Conservation (phyloP, 1,284 basidiomycete genomes). For the Pseudozyma thailandica region DNA sequence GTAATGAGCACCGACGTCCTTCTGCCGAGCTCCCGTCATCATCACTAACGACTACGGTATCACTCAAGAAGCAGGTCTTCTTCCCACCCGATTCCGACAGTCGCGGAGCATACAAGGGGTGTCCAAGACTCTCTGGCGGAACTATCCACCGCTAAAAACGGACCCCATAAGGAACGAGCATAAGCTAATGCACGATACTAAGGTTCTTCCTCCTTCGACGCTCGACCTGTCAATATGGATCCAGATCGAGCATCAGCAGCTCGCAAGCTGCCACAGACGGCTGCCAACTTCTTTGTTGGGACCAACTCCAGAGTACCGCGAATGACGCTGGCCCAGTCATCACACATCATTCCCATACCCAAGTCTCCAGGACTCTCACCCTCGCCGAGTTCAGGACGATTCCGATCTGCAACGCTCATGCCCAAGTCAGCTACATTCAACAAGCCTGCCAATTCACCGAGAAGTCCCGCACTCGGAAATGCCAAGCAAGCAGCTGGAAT, state of each 20-base stretch:
- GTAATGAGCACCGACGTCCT: too few relatives aligned
- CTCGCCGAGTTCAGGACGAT: slow-evolving; percentile 2
- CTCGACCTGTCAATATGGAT: slow-evolving; percentile 10
- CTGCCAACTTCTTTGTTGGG: slow-evolving; percentile 48
- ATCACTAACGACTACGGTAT: too few relatives aligned
- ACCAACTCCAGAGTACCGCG: slow-evolving; percentile 45
- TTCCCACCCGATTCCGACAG: too few relatives aligned
- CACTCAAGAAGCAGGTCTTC: too few relatives aligned
- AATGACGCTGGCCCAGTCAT: slow-evolving; percentile 34
- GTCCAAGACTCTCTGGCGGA: too few relatives aligned
- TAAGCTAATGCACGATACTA: slow-evolving; percentile 1
- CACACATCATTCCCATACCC: slow-evolving; percentile 31
- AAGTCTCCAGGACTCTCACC: slow-evolving; percentile 7
- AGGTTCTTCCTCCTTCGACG: background rate
- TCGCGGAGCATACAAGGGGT: too few relatives aligned
- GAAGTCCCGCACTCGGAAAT: too few relatives aligned
- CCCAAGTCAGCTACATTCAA: slow-evolving; percentile 8
- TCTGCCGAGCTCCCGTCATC: too few relatives aligned
- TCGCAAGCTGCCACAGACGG: slow-evolving; percentile 45
- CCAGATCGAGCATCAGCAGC: slow-evolving; percentile 18
- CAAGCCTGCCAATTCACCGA: slow-evolving; percentile 2
- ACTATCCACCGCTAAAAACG: too few relatives aligned
- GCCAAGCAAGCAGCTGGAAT: slow-evolving; percentile 4
- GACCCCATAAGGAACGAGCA: background rate
- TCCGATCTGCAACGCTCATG: slow-evolving; percentile 8